These are phyloP conservation scores for Magnolia changhungtana DNA, from an alignment of 164 flowering plant genomes.

Conservation along the genomic window DNA sequence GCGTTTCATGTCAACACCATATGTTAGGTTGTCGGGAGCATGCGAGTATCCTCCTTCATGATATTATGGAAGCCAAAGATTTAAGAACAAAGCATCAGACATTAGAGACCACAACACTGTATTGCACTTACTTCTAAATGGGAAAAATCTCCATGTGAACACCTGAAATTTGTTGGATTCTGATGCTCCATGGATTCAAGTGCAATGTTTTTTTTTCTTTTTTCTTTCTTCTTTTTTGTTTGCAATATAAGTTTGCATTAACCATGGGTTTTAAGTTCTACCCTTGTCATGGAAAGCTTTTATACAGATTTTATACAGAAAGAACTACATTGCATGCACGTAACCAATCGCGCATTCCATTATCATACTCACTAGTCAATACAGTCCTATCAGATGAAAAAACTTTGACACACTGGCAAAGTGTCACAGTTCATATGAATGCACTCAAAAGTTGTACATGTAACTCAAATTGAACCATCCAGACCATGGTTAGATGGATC, in stretches of 20 bases:
- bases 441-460: too few species aligned
- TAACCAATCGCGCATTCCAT: too few species aligned
- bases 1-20: constrained; percentile 76
- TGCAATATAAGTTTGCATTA: background rate
- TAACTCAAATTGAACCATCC: too few species aligned
- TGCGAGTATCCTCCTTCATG: constrained; percentile 75
- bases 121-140: background rate
- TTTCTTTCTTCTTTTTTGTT: background rate
- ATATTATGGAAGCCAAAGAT: constrained; percentile 1
- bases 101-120: background rate
- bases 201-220: background rate
- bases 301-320: background rate
- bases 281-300: background rate
- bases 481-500: too few species aligned
- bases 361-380: too few species aligned
- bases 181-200: background rate
- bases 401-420: too few species aligned
- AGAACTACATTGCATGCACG: background rate
- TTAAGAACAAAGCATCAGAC: background rate
- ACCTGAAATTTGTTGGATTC: background rate
- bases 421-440: too few species aligned
- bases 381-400: too few species aligned
- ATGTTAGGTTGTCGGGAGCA: constrained; percentile 76
- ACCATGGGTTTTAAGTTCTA: background rate
- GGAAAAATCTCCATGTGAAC: background rate